Conservation (phyloP, 1,284 basidiomycete species). For the Fomes fomentarius region DNA sequence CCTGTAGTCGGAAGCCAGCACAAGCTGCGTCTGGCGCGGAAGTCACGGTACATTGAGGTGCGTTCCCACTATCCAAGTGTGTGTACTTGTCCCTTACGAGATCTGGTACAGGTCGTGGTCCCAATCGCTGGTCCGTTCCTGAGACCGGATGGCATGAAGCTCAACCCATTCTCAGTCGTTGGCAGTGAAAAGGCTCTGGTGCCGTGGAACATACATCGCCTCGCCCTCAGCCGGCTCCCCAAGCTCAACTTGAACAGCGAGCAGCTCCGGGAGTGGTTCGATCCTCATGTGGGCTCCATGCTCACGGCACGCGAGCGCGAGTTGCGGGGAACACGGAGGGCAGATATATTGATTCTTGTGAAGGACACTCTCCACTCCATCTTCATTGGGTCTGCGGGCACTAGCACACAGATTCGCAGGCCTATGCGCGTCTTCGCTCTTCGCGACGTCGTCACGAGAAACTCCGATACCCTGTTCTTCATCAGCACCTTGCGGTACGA, state of each 20-base stretch:
- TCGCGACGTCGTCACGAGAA: conserved; percentile 26
- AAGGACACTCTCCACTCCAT: conserved; percentile 39
- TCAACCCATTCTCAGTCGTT: conserved; percentile 39
- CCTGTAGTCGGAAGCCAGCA: conserved; percentile 34
- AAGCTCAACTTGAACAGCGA: conserved; percentile 25
- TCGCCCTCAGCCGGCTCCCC: conserved; percentile 43
- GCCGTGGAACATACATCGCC: conserved; percentile 44
- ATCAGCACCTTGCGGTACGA: conserved; percentile 48
- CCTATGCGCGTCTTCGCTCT: conserved; percentile 35
- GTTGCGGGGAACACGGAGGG: conserved; percentile 16
- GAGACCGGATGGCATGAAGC: conserved; percentile 27
- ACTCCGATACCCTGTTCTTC: conserved; percentile 42
- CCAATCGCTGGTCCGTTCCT: conserved; percentile 29
- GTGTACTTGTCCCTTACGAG: conserved; percentile 24
- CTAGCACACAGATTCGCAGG: conserved; percentile 4
- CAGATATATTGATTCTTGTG: conserved; percentile 33
- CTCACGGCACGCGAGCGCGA: conserved; percentile 36
- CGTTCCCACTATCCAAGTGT: background rate
- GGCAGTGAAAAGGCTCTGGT: conserved; percentile 23
- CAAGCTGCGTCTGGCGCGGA: conserved; percentile 51
- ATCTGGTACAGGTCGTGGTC: conserved; percentile 31
- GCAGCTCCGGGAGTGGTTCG: conserved; percentile 32
- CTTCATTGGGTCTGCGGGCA: conserved; percentile 32
- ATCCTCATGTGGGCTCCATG: conserved; percentile 33
- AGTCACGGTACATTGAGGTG: conserved; percentile 58